Conservation (phyloP, 352 stramenopile genomes). For the Phytophthora fragariaefolia region DNA sequence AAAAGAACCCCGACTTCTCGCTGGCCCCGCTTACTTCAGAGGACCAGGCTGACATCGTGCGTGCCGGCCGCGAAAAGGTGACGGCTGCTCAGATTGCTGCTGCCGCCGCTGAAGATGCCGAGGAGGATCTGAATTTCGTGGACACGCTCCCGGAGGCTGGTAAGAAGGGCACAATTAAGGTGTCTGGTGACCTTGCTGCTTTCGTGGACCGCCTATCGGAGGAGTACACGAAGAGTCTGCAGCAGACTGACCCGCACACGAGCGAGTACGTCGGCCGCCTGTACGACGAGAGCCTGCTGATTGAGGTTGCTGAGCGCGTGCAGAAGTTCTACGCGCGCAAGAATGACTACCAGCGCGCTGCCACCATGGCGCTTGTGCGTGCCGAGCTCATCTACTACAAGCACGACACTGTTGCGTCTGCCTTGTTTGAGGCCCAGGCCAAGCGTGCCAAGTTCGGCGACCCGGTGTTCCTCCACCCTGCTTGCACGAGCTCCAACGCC, state of each 20-base stretch:
- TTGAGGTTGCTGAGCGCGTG: constrained; percentile 86
- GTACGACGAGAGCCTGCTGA: constrained; percentile 93
- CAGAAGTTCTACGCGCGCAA: constrained; percentile 93
- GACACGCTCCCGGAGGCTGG: constrained; percentile 75
- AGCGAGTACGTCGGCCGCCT: constrained; percentile 95
- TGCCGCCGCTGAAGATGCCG: constrained; percentile 67
- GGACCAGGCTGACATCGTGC: constrained; percentile 87
- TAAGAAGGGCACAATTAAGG: constrained; percentile 85
- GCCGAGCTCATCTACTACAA: constrained; percentile 98
- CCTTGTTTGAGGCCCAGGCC: constrained; percentile 75
- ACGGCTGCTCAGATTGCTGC: constrained; percentile 61
- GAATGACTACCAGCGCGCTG: constrained; percentile 76
- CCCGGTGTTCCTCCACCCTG: constrained; percentile 86
- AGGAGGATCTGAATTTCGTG: constrained; percentile 88
- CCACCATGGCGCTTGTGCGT: constrained; percentile 91
- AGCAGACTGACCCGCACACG: constrained; percentile 96
- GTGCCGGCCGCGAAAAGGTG: constrained; percentile 73
- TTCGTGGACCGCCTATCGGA: constrained; percentile 95
- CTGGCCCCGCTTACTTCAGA: constrained; percentile 77
- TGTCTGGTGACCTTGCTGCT: constrained; percentile 86
- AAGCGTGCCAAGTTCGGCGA: constrained; percentile 90
- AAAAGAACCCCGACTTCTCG: constrained; percentile 86
- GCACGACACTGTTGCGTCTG: constrained; percentile 93
- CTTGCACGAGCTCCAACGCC: constrained; percentile 70
- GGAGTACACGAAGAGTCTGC: constrained; percentile 98